Evolutionary conservation across 1,284 basidiomycete genomes (phyloP).

Genomic region (Heterobasidion annosum): DNA sequence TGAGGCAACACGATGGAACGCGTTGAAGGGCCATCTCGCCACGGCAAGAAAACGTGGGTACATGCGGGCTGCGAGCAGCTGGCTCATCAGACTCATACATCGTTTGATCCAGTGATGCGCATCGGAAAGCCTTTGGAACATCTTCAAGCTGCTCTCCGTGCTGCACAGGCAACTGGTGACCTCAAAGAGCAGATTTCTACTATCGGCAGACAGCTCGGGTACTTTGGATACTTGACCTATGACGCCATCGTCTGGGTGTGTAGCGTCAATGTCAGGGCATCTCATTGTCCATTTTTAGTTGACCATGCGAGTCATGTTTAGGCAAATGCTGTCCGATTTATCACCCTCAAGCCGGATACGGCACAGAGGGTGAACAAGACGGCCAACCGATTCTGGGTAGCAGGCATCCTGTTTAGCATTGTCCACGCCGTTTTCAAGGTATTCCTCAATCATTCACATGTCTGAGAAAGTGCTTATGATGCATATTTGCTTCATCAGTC

Average conservation of each 20-base stretch:
- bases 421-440: conserved; percentile 64
- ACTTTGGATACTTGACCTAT: conserved; percentile 83
- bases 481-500: conserved; percentile 26
- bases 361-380: conserved; percentile 60
- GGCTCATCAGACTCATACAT: conserved; percentile 3
- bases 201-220: conserved; percentile 81
- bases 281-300: not conserved
- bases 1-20: conserved; percentile 66
- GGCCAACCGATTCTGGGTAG: conserved; percentile 86
- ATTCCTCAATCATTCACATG: conserved; percentile 3
- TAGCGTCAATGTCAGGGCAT: conserved; percentile 2
- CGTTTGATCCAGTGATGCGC: conserved; percentile 62
- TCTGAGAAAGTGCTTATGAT: too few relatives aligned
- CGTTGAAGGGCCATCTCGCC: conserved; percentile 74
- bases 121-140: conserved; percentile 94
- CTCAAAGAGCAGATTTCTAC: conserved; percentile 74
- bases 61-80: not conserved
- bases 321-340: conserved; percentile 66
- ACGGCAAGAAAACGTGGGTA: conserved; percentile 71
- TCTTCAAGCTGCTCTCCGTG: conserved; percentile 84
- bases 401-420: conserved; percentile 78
- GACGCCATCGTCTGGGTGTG: conserved; percentile 83
- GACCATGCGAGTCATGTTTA: conserved; percentile 15
- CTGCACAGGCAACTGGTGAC: conserved; percentile 50
- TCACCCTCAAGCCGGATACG: conserved; percentile 57